Conservation (phyloP, 2,329 filamentous ascomycete genomes). For the Fusarium floridanum region DNA sequence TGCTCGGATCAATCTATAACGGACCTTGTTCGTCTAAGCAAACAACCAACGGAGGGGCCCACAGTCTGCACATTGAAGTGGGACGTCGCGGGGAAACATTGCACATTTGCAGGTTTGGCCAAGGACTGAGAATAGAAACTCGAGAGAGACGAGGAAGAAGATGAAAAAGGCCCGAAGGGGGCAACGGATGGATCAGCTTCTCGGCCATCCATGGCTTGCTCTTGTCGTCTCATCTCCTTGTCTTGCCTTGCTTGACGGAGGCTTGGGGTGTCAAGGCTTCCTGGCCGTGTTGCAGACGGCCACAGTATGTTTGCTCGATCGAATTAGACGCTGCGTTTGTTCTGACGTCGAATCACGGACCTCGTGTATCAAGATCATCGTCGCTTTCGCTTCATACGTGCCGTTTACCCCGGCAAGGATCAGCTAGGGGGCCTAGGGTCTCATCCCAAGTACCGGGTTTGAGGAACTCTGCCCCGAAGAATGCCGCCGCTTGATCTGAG, state of each 20-base stretch:
- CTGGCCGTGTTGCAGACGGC: not conserved
- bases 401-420: conserved; percentile 12
- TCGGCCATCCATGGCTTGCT: not conserved
- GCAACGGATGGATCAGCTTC: not conserved
- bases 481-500: conserved; percentile 8
- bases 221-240: not conserved
- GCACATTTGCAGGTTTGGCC: not conserved
- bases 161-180: conserved; percentile 1
- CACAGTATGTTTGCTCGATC: conserved; percentile 25
- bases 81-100: not conserved
- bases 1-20: conserved; percentile 9
- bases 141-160: conserved; percentile 5
- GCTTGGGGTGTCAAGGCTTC: not conserved
- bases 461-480: not conserved
- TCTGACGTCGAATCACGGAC: conserved; percentile 26
- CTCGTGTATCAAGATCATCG: conserved; percentile 14
- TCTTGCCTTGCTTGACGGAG: not conserved
- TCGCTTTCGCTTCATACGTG: conserved; percentile 8
- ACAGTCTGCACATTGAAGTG: conserved; percentile 16
- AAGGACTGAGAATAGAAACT: not conserved
- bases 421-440: conserved; percentile 2
- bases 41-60: conserved; percentile 1
- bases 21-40: conserved; percentile 12
- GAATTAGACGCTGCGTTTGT: conserved; percentile 30
- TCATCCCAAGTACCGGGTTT: conserved; percentile 27